These are phyloP conservation scores for Globisporangium acanthophoron DNA, from an alignment of 352 stramenopile species.

Conservation along the genomic window DNA sequence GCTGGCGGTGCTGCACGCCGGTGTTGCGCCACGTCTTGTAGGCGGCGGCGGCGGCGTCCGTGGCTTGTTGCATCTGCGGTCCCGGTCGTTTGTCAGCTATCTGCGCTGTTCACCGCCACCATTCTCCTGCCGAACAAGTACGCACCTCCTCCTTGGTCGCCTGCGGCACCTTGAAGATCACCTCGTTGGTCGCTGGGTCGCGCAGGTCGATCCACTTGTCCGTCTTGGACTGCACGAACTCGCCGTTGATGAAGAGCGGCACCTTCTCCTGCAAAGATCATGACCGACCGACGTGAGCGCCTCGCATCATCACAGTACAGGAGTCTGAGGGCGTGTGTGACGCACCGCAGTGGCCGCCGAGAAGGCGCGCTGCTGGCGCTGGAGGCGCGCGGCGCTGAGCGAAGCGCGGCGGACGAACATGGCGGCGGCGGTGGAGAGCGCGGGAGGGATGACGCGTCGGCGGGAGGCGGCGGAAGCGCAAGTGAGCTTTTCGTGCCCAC, in stretches of 20 bases:
- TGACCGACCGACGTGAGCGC: not conserved
- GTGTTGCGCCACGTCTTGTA: constrained; percentile 93
- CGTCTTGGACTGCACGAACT: constrained; percentile 90
- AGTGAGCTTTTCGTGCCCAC: not conserved
- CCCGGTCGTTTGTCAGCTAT: too few relatives aligned
- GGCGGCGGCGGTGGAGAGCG: not conserved
- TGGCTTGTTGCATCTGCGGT: constrained; percentile 77
- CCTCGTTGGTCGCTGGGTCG: constrained; percentile 90
- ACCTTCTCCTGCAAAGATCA: constrained; percentile 42
- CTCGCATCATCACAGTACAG: not conserved
- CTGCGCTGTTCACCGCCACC: too few relatives aligned
- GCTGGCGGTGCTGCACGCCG: constrained; percentile 91
- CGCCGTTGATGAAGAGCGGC: constrained; percentile 89
- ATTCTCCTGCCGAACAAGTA: too few relatives aligned
- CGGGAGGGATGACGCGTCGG: not conserved
- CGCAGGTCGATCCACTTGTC: constrained; percentile 90
- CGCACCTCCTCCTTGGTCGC: constrained; percentile 76
- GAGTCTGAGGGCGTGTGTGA: not conserved
- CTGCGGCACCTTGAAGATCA: constrained; percentile 84
- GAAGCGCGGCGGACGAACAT: constrained; percentile 11
- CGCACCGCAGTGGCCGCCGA: constrained; percentile 28
- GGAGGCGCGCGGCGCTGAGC: constrained; percentile 11
- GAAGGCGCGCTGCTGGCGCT: constrained; percentile 28
- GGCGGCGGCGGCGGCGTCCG: constrained; percentile 66
- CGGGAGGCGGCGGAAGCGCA: not conserved